Evolutionary conservation across 2,329 filamentous ascomycete genomes (phyloP).

Genomic region (Gremmenia infestans): DNA sequence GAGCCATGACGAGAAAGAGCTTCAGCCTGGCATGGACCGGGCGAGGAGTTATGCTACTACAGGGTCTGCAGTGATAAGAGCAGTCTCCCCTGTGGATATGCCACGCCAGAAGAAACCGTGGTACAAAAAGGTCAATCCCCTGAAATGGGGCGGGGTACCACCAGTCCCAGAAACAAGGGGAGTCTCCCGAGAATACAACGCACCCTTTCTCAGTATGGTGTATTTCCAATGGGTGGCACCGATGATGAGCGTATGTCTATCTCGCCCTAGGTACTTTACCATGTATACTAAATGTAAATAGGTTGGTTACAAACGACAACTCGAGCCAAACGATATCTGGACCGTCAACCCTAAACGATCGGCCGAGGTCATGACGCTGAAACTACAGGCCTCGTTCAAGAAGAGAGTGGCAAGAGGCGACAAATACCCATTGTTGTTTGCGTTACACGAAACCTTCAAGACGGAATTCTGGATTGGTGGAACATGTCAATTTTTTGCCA

Average conservation of each 20-base stretch:
- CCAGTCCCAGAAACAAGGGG: slow-evolving; percentile 49
- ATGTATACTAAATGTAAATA: slow-evolving; percentile 33
- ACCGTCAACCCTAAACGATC: slow-evolving; percentile 75
- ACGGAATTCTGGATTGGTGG: slow-evolving; percentile 82
- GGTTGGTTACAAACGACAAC: slow-evolving; percentile 77
- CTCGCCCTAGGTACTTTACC: background rate
- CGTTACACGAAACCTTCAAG: slow-evolving; percentile 81
- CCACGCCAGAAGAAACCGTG: slow-evolving; percentile 48
- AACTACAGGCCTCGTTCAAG: slow-evolving; percentile 64
- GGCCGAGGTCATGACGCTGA: slow-evolving; percentile 63
- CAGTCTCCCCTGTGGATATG: slow-evolving; percentile 29
- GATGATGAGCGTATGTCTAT: slow-evolving; percentile 65
- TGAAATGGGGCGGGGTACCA: slow-evolving; percentile 54
- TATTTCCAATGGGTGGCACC: slow-evolving; percentile 90
- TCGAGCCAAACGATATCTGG: slow-evolving; percentile 86
- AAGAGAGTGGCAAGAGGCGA: slow-evolving; percentile 62
- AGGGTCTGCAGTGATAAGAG: slow-evolving; percentile 43
- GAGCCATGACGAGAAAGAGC: slow-evolving; percentile 18
- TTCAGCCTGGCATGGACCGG: slow-evolving; percentile 34
- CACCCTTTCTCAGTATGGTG: slow-evolving; percentile 67
- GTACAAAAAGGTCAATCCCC: slow-evolving; percentile 57
- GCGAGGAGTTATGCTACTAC: slow-evolving; percentile 51
- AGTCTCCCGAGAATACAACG: slow-evolving; percentile 64
- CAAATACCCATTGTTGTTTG: slow-evolving; percentile 70
- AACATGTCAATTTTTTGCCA: slow-evolving; percentile 67